Percentiles rank a stretch among this genome's conserved stretches.
These are phyloP conservation scores for Chrysanthemum seticuspe DNA, from an alignment of 129 eudicot species.

Conservation along the genomic window DNA sequence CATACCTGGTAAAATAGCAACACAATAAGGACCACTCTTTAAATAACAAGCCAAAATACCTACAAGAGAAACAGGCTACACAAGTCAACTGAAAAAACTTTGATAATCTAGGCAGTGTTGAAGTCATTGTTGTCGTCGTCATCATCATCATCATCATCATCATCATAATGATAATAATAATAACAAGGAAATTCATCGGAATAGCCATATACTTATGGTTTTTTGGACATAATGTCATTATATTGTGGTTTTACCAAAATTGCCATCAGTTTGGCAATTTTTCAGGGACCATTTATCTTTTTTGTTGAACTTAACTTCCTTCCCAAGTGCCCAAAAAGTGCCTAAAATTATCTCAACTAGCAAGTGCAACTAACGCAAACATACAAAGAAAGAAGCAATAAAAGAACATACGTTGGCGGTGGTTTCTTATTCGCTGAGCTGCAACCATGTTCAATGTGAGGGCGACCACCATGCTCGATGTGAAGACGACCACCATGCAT, in stretches of 20 bases:
- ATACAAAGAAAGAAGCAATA: neutral
- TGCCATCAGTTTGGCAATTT: too few relatives aligned
- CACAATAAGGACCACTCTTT: neutral
- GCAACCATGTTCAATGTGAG: neutral
- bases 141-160: too few relatives aligned
- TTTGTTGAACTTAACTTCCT: too few relatives aligned
- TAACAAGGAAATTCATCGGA: too few relatives aligned
- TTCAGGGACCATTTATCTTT: too few relatives aligned
- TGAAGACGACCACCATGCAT: neutral
- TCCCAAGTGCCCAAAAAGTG: neutral
- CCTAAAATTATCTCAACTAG: neutral
- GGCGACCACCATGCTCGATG: neutral
- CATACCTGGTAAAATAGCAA: neutral
- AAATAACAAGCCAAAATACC: neutral
- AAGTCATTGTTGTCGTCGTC: neutral
- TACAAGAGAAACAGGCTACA: neutral
- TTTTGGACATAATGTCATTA: too few relatives aligned
- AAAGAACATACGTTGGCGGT: neutral
- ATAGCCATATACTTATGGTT: too few relatives aligned
- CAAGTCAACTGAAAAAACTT: neutral
- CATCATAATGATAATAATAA: too few relatives aligned
- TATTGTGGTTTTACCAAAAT: too few relatives aligned
- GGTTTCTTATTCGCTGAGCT: neutral
- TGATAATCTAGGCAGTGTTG: constrained; percentile 5
- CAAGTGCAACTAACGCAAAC: neutral